A percentile compares a stretch with the other conserved stretches of the same genome.
These are phyloP conservation scores for Inga laurina DNA, from an alignment of 306 rosid genomes.

Conservation along the genomic window DNA sequence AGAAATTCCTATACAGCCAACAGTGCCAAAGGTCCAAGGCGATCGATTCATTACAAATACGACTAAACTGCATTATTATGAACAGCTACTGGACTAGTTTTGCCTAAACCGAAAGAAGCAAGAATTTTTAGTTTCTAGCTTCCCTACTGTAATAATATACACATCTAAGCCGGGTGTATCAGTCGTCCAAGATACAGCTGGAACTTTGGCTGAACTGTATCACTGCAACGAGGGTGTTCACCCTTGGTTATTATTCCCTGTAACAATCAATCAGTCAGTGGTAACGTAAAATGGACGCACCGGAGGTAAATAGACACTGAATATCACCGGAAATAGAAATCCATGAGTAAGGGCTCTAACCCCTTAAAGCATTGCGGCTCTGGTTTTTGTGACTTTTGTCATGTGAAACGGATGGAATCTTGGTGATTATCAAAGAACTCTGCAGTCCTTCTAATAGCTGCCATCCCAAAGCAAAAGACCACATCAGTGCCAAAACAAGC, in stretches of 20 bases:
- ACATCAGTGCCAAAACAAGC: conserved; percentile 25
- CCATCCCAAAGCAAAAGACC: conserved; percentile 29
- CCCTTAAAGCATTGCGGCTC: conserved; percentile 61
- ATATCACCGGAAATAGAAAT: background rate
- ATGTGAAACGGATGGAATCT: conserved; percentile 80
- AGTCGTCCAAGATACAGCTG: conserved; percentile 36
- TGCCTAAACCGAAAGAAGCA: conserved; percentile 58
- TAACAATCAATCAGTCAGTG: conserved; percentile 38
- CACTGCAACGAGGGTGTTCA: conserved; percentile 43
- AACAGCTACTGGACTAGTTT: conserved; percentile 62
- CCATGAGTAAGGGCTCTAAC: conserved; percentile 43
- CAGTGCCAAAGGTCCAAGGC: conserved; percentile 37
- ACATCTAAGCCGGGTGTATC: conserved; percentile 53
- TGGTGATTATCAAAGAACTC: conserved; percentile 85
- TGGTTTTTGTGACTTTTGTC: conserved; percentile 60
- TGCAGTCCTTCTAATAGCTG: conserved; percentile 98
- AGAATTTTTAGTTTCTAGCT: conserved; percentile 60
- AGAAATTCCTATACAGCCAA: conserved; percentile 69
- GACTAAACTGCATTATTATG: conserved; percentile 58
- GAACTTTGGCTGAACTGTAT: conserved; percentile 23
- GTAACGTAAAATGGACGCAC: conserved; percentile 5
- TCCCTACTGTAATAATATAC: conserved; percentile 66
- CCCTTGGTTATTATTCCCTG: conserved; percentile 74
- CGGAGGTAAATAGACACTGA: background rate
- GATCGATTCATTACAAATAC: conserved; percentile 44